Conservation (phyloP, 371 early-diverging fungal genomes). For the Batkoa obscura region DNA sequence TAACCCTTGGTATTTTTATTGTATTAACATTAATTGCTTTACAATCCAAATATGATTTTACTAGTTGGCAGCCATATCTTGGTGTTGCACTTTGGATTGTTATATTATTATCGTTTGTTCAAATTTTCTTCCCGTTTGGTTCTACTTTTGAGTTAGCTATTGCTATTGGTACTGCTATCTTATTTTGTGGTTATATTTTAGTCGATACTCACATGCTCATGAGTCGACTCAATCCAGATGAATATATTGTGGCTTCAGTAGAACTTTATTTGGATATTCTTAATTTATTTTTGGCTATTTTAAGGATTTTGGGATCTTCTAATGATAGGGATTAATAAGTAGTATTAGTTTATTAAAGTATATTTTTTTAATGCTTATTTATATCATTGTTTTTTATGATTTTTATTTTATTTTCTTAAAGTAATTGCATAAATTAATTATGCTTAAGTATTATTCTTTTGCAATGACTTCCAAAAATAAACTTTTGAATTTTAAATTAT, state of each 20-base stretch:
- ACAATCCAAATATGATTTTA: constrained; percentile 53
- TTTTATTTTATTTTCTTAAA: too few species aligned
- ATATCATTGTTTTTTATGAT: too few species aligned
- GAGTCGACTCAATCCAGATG: constrained; percentile 42
- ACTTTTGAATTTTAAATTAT: too few species aligned
- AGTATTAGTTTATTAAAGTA: too few species aligned
- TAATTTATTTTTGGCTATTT: constrained; percentile 54
- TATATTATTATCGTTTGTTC: constrained; percentile 34
- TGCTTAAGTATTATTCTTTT: too few species aligned
- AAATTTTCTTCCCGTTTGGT: constrained; percentile 53
- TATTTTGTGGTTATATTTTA: constrained; percentile 57
- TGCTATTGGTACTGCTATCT: constrained; percentile 31
- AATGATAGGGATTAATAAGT: too few species aligned
- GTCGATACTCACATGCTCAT: constrained; percentile 52
- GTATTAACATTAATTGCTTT: constrained; percentile 54
- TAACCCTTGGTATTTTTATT: constrained; percentile 52
- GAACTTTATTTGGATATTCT: constrained; percentile 59
- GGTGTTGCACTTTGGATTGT: constrained; percentile 38
- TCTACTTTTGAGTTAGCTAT: constrained; percentile 30
- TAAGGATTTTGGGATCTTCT: constrained; percentile 18
- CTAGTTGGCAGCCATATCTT: constrained; percentile 37
- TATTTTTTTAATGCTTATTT: too few species aligned
- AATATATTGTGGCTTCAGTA: constrained; percentile 49
- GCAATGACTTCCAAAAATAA: too few species aligned
- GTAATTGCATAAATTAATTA: too few species aligned